A percentile compares a stretch with the other conserved stretches of the same genome.
phyloP scores from a whole-genome alignment of 192 early-diverging fungal species.

The Gaertneriomyces semiglobifer region DNA sequence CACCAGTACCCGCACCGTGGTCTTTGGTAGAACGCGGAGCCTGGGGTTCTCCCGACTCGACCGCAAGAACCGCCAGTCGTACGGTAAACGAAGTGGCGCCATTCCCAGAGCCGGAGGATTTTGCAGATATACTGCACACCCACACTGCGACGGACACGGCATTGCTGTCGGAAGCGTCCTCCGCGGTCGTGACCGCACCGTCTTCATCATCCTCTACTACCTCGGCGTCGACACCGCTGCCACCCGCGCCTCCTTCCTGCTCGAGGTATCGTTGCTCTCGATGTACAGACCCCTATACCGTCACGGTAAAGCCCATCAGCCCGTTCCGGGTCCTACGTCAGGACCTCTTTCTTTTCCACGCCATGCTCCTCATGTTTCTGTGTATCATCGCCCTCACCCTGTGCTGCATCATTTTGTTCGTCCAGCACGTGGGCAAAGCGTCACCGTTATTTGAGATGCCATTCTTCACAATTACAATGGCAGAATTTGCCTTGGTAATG shows the following conservation, averaged over 20 bases:
- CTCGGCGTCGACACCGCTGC: neutral
- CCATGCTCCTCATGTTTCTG: constrained; percentile 35
- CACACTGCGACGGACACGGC: neutral
- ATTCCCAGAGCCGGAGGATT: neutral
- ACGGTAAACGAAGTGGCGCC: neutral
- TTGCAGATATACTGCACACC: neutral
- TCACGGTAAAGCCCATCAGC: constrained; percentile 21
- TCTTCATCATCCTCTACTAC: neutral
- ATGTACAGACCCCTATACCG: constrained; percentile 39
- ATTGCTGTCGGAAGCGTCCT: neutral
- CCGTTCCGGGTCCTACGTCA: constrained; percentile 12
- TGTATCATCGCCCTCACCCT: constrained; percentile 33
- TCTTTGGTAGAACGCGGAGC: neutral
- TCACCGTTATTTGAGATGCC: constrained; percentile 21
- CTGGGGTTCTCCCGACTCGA: too few species aligned
- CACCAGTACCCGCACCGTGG: constrained; percentile 5
- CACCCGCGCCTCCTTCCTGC: constrained; percentile 9
- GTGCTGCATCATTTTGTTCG: constrained; percentile 31
- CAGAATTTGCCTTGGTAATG: constrained; percentile 29
- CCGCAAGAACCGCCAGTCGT: neutral
- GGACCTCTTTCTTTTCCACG: constrained; percentile 31
- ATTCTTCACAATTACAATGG: constrained; percentile 22
- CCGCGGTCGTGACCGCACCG: neutral
- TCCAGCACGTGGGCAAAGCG: constrained; percentile 26
- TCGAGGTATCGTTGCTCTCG: constrained; percentile 37